Percentiles rank a stretch among this genome's conserved stretches.
phyloP scores from a whole-genome alignment of 2,329 filamentous ascomycete species.

The Colletotrichum camelliae region DNA sequence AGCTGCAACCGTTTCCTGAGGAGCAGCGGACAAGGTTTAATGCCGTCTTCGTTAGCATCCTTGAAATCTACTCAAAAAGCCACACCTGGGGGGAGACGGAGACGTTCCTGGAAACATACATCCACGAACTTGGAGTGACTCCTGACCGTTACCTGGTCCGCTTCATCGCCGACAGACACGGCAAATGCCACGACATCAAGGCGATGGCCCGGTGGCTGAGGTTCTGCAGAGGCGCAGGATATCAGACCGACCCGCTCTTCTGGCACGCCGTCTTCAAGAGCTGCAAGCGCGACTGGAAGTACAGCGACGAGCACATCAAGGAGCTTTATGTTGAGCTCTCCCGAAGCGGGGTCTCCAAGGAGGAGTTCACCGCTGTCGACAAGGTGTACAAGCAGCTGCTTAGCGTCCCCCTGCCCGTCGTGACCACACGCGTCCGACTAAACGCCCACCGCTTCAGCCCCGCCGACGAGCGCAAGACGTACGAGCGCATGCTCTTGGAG shows the following conservation, averaged over 20 bases:
- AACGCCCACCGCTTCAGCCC: constrained; percentile 24
- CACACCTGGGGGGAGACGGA: constrained; percentile 46
- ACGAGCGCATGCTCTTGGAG: constrained; percentile 45
- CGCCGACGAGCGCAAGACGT: constrained; percentile 35
- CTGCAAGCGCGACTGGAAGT: constrained; percentile 42
- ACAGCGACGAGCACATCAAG: constrained; percentile 39
- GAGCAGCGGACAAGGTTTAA: constrained; percentile 27
- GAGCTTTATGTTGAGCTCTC: constrained; percentile 36
- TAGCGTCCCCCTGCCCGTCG: constrained; percentile 6
- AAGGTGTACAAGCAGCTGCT: background rate
- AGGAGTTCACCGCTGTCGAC: constrained; percentile 13
- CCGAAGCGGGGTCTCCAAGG: constrained; percentile 27
- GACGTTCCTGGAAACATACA: constrained; percentile 42
- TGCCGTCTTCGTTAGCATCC: constrained; percentile 40
- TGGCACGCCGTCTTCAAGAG: constrained; percentile 43
- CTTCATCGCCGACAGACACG: constrained; percentile 49
- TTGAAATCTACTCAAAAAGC: constrained; percentile 41
- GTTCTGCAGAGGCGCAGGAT: constrained; percentile 40
- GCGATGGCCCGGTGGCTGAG: constrained; percentile 46
- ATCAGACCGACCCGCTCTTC: constrained; percentile 40
- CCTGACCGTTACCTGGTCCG: constrained; percentile 43
- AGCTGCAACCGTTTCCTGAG: constrained; percentile 13
- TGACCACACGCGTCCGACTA: constrained; percentile 20
- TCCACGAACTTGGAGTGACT: constrained; percentile 37
- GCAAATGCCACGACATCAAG: constrained; percentile 38